phyloP scores from a whole-genome alignment of 441 rosid species.

The Flueggea neowawraea region DNA sequence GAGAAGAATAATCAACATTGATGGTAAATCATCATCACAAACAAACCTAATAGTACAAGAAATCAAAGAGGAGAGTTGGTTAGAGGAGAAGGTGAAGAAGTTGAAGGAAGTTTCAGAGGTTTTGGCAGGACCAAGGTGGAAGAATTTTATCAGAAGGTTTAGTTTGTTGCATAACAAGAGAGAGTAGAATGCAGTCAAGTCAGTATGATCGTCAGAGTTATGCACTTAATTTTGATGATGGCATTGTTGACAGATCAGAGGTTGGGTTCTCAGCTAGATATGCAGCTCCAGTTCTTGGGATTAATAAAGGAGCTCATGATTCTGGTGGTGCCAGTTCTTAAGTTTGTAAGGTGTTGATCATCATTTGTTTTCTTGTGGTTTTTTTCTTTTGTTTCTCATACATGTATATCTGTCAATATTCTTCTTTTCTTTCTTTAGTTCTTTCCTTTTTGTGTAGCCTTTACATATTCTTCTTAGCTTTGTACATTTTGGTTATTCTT shows the following conservation, averaged over 20 bases:
- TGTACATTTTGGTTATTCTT: too few species aligned
- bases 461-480: too few species aligned
- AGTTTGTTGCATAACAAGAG: slow-evolving; percentile 30
- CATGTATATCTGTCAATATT: too few species aligned
- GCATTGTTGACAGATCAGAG: slow-evolving; percentile 19
- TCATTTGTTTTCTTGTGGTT: too few species aligned
- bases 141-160: slow-evolving; percentile 49
- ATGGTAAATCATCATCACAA: not conserved
- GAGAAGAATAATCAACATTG: slow-evolving; percentile 13
- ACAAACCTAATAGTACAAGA: slow-evolving; percentile 17
- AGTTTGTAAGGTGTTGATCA: not conserved
- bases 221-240: slow-evolving; percentile 76
- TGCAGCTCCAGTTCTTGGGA: slow-evolving; percentile 22
- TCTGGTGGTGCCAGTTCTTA: not conserved
- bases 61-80: slow-evolving; percentile 25
- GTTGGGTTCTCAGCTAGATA: slow-evolving; percentile 39
- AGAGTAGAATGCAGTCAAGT: slow-evolving; percentile 22
- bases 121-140: slow-evolving; percentile 63
- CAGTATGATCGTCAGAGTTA: slow-evolving; percentile 67
- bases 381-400: too few species aligned
- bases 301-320: slow-evolving; percentile 4
- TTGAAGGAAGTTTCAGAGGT: slow-evolving; percentile 45
- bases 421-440: too few species aligned
- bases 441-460: too few species aligned
- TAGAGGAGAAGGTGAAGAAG: slow-evolving; percentile 30